A percentile compares a stretch with the other conserved stretches of the same genome.
Evolutionary conservation across 2,329 filamentous ascomycete species (phyloP).

Genomic region (Diplocarpon rosae): DNA sequence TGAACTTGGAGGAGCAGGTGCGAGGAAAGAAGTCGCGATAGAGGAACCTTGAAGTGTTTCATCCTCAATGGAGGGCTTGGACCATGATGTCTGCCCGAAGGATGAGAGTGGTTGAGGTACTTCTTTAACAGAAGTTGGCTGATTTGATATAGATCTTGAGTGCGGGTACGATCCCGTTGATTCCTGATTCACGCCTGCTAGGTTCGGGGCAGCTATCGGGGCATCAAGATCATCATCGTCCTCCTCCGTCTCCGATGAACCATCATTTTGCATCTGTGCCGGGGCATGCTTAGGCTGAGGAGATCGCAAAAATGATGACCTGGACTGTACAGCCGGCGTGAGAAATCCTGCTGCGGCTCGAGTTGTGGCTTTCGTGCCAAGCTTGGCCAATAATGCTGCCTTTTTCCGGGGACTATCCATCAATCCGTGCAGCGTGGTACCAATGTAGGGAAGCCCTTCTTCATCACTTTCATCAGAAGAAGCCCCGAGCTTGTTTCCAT

Average conservation of each 20-base stretch:
- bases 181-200: conserved; percentile 2
- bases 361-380: conserved; percentile 18
- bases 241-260: conserved; percentile 18
- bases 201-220: conserved; percentile 17
- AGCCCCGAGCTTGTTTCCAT: conserved; percentile 16
- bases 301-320: conserved; percentile 7
- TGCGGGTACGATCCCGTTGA: neutral
- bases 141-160: neutral
- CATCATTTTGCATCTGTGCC: neutral
- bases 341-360: conserved; percentile 27
- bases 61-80: neutral
- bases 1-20: neutral
- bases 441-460: conserved; percentile 25
- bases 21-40: no score
- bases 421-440: conserved; percentile 32
- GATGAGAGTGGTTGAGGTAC: neutral
- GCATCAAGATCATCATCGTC: conserved; percentile 26
- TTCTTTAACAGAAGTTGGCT: neutral
- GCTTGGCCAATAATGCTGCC: conserved; percentile 22
- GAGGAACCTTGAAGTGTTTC: neutral
- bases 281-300: conserved; percentile 6
- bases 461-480: conserved; percentile 26
- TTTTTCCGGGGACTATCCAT: conserved; percentile 32
- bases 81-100: neutral
- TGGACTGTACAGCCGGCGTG: conserved; percentile 11